These are phyloP conservation scores for Arachnomyces sp. DNA, from an alignment of 2,329 filamentous ascomycete genomes.

Conservation along the genomic window DNA sequence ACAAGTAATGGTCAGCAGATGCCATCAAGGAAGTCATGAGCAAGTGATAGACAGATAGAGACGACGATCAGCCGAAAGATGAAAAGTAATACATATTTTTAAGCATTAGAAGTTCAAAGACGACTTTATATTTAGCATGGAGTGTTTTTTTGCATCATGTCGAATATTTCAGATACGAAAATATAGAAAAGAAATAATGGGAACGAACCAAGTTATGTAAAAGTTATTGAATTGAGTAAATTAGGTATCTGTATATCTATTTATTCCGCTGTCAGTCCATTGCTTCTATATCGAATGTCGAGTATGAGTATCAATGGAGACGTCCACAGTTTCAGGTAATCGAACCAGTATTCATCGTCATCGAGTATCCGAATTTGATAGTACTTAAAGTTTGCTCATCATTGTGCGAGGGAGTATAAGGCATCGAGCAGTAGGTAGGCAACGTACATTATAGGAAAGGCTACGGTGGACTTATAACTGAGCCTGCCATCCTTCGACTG, in stretches of 20 bases:
- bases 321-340: conserved; percentile 34
- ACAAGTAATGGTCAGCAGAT: conserved; percentile 15
- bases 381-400: conserved; percentile 40
- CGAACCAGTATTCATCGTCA: conserved; percentile 42
- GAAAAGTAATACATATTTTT: conserved; percentile 54
- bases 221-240: conserved; percentile 10
- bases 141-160: conserved; percentile 52
- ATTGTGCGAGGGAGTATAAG: conserved; percentile 14
- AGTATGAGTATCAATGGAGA: not conserved
- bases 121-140: conserved; percentile 58
- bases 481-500: too few relatives aligned
- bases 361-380: conserved; percentile 43
- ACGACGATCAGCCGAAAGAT: conserved; percentile 53
- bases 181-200: conserved; percentile 10
- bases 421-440: conserved; percentile 3
- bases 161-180: conserved; percentile 19
- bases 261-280: not conserved
- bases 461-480: too few relatives aligned
- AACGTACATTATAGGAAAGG: conserved; percentile 3
- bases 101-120: conserved; percentile 42
- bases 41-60: conserved; percentile 2
- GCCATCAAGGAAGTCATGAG: conserved; percentile 7
- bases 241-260: conserved; percentile 2
- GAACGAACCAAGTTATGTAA: conserved; percentile 9
- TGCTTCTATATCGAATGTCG: not conserved